Percentiles rank a stretch among this genome's conserved stretches.
phyloP scores from a whole-genome alignment of 495 filamentous ascomycete species.

The Platismatia glauca region DNA sequence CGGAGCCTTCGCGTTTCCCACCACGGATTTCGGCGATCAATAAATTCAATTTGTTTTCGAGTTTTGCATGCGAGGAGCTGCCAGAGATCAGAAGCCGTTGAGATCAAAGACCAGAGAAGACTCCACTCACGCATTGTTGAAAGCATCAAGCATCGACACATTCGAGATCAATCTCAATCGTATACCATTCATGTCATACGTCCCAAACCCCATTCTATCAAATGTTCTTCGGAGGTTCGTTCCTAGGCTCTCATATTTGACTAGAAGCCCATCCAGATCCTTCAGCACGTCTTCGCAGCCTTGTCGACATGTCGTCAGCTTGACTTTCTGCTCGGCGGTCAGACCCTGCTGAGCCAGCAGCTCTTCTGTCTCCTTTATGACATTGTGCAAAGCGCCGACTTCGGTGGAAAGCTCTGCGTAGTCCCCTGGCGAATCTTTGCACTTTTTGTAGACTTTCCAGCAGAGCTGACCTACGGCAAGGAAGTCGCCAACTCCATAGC shows the following conservation, averaged over 20 bases:
- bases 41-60: slow-evolving; percentile 20
- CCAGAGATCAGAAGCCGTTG: neutral
- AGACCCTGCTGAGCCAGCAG: slow-evolving; percentile 23
- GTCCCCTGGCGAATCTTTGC: slow-evolving; percentile 29
- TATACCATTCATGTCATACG: slow-evolving; percentile 15
- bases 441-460: slow-evolving; percentile 26
- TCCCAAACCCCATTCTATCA: slow-evolving; percentile 18
- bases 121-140: slow-evolving; percentile 11
- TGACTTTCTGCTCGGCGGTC: slow-evolving; percentile 18
- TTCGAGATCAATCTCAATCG: slow-evolving; percentile 14
- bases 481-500: neutral
- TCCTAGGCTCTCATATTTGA: slow-evolving; percentile 20
- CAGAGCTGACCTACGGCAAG: slow-evolving; percentile 7
- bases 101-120: neutral
- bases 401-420: slow-evolving; percentile 29
- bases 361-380: slow-evolving; percentile 30
- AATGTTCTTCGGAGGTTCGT: slow-evolving; percentile 18
- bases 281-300: slow-evolving; percentile 25
- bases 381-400: slow-evolving; percentile 26
- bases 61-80: slow-evolving; percentile 18
- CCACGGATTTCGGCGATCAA: slow-evolving; percentile 22
- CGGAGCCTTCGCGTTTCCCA: slow-evolving; percentile 20
- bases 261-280: slow-evolving; percentile 25
- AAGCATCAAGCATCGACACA: slow-evolving; percentile 18
- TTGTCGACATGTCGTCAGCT: slow-evolving; percentile 23